Conservation (phyloP, 108 stramenopile genomes). For the Nitzschia inconspicua region DNA sequence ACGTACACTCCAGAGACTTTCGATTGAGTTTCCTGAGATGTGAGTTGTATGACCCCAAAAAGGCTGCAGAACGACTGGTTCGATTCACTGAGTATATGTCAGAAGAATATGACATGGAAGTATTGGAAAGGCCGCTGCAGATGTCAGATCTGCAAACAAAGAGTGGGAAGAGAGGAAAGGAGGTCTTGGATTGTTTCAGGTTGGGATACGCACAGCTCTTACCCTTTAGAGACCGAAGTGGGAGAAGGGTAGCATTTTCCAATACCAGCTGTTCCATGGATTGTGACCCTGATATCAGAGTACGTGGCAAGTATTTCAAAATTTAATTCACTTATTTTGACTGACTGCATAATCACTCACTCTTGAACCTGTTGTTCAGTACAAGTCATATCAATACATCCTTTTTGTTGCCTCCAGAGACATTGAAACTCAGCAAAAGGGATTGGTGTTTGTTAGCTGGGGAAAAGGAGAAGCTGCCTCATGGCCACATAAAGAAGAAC, state of each 20-base stretch:
- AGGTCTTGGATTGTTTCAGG: background rate
- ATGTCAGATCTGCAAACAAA: background rate
- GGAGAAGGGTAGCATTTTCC: background rate
- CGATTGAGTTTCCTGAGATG: slow-evolving; percentile 36
- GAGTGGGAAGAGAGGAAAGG: background rate
- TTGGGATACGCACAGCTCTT: background rate
- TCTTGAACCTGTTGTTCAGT: background rate
- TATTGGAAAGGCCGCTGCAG: background rate
- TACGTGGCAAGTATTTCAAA: background rate
- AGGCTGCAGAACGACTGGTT: slow-evolving; percentile 25
- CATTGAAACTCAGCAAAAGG: slow-evolving; percentile 16
- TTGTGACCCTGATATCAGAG: background rate
- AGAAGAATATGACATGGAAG: slow-evolving; percentile 23
- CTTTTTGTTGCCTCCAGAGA: slow-evolving; percentile 4
- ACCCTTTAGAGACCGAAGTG: slow-evolving; percentile 6
- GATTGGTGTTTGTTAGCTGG: slow-evolving; percentile 11
- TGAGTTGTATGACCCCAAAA: slow-evolving; percentile 28
- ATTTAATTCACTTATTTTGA: background rate
- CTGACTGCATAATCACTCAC: too few relatives aligned
- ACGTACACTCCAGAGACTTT: slow-evolving; percentile 23
- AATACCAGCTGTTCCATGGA: background rate
- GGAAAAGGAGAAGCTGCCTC: background rate
- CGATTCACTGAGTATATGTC: slow-evolving; percentile 22
- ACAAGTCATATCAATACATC: background rate
- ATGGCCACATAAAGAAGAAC: background rate